Percentiles rank a stretch among this genome's conserved stretches.
phyloP scores from a whole-genome alignment of 208 protist species.

The Crithidia acanthocephali region DNA sequence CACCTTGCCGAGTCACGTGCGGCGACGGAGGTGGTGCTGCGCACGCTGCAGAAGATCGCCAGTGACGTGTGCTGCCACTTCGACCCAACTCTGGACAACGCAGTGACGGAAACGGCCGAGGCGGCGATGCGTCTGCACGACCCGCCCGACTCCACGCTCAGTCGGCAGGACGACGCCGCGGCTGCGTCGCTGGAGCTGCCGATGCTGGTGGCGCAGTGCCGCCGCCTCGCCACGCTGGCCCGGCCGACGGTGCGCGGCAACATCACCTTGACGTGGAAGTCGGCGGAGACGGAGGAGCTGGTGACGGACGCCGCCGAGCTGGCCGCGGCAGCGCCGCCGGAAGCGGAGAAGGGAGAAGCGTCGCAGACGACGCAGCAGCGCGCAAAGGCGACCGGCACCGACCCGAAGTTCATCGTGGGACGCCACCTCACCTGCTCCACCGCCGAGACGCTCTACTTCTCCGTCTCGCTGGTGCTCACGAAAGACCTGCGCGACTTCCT shows the following conservation, averaged over 20 bases:
- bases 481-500: constrained; percentile 60
- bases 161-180: constrained; percentile 23
- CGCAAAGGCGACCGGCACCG: background rate
- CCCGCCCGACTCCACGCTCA: background rate
- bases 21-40: constrained; percentile 44
- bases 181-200: constrained; percentile 25
- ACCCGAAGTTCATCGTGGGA: constrained; percentile 33
- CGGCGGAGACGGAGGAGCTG: constrained; percentile 28
- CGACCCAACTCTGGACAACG: constrained; percentile 20
- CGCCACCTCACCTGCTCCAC: constrained; percentile 71
- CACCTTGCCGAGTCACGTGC: constrained; percentile 50
- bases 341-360: background rate
- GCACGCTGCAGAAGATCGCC: constrained; percentile 67
- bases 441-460: constrained; percentile 64
- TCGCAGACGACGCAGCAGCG: too few species aligned
- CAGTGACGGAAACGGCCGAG: constrained; percentile 10
- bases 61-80: constrained; percentile 55
- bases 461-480: constrained; percentile 58
- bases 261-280: constrained; percentile 41
- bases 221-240: constrained; percentile 38
- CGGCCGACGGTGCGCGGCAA: constrained; percentile 41
- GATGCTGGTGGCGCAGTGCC: constrained; percentile 43
- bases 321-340: constrained; percentile 1
- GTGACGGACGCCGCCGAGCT: constrained; percentile 31
- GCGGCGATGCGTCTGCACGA: constrained; percentile 17